Conservation (phyloP, 2,329 filamentous ascomycete genomes). For the Aureobasidium sp. region DNA sequence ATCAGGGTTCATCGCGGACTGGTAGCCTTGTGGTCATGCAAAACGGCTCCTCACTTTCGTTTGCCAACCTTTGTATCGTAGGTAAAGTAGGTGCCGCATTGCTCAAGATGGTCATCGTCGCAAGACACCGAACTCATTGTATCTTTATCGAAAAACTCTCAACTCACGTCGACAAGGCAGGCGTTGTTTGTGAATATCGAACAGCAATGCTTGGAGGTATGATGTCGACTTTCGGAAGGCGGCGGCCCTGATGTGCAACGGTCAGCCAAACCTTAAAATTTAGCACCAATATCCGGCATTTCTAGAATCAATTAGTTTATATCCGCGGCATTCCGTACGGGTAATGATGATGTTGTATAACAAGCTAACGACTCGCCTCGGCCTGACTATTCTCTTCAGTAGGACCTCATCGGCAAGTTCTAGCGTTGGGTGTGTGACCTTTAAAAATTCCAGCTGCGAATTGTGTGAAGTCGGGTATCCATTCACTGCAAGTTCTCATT, state of each 20-base stretch:
- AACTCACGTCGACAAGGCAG: neutral
- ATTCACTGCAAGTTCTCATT: neutral
- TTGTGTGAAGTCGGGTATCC: neutral
- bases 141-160: neutral
- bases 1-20: neutral
- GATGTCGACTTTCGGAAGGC: conserved; percentile 5
- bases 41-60: neutral
- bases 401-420: neutral
- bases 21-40: neutral
- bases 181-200: too few species aligned
- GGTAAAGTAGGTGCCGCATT: too few species aligned
- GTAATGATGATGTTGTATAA: neutral
- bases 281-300: neutral
- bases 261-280: neutral
- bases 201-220: neutral
- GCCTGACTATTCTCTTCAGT: neutral
- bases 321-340: neutral
- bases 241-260: conserved; percentile 5
- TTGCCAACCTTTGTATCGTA: neutral
- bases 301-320: neutral
- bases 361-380: neutral
- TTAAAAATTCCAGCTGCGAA: neutral
- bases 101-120: neutral
- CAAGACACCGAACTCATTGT: too few species aligned
- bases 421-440: neutral